phyloP scores from a whole-genome alignment of 2,329 filamentous ascomycete species.

The Calonectria honghensis region DNA sequence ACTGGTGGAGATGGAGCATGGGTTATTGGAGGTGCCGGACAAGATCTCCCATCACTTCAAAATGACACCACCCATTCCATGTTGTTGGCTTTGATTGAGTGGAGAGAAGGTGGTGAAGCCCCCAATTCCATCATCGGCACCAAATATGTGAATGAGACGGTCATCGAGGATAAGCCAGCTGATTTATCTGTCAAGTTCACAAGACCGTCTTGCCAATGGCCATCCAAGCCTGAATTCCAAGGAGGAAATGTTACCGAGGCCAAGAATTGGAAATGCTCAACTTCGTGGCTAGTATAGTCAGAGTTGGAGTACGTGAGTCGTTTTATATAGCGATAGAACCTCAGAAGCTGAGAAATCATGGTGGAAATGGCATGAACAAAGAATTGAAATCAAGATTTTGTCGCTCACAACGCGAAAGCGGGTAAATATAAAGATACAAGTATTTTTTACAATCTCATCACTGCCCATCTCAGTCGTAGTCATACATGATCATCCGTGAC shows the following conservation, averaged over 20 bases:
- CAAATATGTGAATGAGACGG: slow-evolving; percentile 7
- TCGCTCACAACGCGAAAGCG: background rate
- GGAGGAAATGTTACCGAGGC: background rate
- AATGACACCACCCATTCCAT: slow-evolving; percentile 16
- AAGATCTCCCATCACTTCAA: background rate
- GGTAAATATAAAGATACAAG: too few relatives aligned
- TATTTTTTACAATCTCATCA: too few relatives aligned
- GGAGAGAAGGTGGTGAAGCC: slow-evolving; percentile 5
- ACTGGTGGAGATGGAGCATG: slow-evolving; percentile 3
- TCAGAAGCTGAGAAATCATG: too few relatives aligned
- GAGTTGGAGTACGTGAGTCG: too few relatives aligned
- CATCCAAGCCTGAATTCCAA: background rate
- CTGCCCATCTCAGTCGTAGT: background rate
- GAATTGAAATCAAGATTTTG: background rate
- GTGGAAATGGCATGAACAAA: background rate
- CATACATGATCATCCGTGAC: background rate
- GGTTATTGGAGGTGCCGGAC: slow-evolving; percentile 21
- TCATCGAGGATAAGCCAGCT: background rate
- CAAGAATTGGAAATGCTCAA: slow-evolving; percentile 13
- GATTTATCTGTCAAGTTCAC: background rate
- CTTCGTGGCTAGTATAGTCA: background rate
- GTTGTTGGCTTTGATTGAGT: slow-evolving; percentile 13
- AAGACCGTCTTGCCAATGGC: slow-evolving; percentile 8
- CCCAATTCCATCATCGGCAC: background rate
- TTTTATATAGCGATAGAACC: background rate